A percentile compares a stretch with the other conserved stretches of the same genome.
Conservation (phyloP, 257 asterid genomes). For the Ligustrum vulgare region DNA sequence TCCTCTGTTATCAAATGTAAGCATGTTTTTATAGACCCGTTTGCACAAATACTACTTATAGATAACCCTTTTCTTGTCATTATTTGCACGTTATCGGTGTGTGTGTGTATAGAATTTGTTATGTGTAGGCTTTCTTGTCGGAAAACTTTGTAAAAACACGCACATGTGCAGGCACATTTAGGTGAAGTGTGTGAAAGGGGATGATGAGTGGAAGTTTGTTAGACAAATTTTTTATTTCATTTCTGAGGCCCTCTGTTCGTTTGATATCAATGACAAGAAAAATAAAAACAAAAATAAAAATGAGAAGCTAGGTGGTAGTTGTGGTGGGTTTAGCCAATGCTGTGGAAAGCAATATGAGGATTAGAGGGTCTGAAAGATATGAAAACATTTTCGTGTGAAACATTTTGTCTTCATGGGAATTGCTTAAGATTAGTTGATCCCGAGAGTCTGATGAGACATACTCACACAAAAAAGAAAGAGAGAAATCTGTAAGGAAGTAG, state of each 20-base stretch:
- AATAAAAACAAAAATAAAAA: no score
- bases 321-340: not conserved
- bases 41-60: not conserved
- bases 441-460: not conserved
- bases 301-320: not conserved
- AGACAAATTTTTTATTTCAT: not conserved
- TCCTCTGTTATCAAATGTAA: slow-evolving; percentile 36
- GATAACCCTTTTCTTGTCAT: not conserved
- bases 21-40: not conserved
- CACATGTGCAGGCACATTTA: not conserved
- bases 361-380: not conserved
- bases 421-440: not conserved
- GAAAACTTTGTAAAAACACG: not conserved
- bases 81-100: not conserved
- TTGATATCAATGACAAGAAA: not conserved
- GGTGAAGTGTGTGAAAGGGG: not conserved
- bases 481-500: not conserved
- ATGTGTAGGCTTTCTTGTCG: not conserved
- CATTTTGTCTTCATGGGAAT: not conserved
- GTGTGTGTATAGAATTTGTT: not conserved
- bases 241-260: not conserved
- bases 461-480: not conserved
- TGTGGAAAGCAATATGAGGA: not conserved
- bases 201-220: not conserved
- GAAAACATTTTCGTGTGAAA: not conserved